Percentiles rank a stretch among this genome's conserved stretches.
Conservation (phyloP, 1,139 yeast species). For the Saccharomyces hybrid region DNA sequence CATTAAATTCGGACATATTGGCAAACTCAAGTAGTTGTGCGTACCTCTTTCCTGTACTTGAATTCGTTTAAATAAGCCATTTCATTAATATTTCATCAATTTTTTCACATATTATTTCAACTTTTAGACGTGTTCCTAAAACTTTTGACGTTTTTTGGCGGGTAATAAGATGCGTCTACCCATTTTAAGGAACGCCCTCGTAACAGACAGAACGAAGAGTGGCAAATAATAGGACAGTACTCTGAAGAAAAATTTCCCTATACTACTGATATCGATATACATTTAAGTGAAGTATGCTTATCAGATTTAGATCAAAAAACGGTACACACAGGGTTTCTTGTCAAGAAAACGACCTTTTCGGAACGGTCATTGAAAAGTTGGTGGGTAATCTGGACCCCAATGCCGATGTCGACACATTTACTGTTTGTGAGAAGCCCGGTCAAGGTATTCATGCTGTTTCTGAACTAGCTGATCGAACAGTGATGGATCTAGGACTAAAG, state of each 20-base stretch:
- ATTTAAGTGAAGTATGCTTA: constrained; percentile 34
- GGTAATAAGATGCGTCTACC: neutral
- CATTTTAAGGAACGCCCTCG: neutral
- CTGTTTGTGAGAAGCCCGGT: constrained; percentile 43
- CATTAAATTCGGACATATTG: constrained; percentile 1
- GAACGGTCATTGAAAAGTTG: constrained; percentile 39
- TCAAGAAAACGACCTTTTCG: constrained; percentile 43
- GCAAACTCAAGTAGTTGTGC: neutral
- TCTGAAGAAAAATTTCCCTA: neutral
- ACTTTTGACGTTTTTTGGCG: neutral
- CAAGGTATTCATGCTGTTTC: constrained; percentile 42
- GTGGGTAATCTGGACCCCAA: constrained; percentile 24
- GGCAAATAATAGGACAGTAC: neutral
- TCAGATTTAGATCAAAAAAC: constrained; percentile 76
- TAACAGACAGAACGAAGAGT: neutral
- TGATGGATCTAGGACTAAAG: constrained; percentile 48
- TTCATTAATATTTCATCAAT: constrained; percentile 7
- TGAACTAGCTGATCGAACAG: constrained; percentile 39
- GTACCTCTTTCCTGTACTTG: neutral
- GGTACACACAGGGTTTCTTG: constrained; percentile 70
- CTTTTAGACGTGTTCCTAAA: constrained; percentile 4
- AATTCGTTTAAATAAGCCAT: neutral
- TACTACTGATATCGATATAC: neutral
- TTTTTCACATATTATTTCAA: constrained; percentile 8
- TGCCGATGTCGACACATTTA: constrained; percentile 21